A percentile compares a stretch with the other conserved stretches of the same genome.
phyloP scores from a whole-genome alignment of 805 yeast species.

The Tetrapisispora pingtungensis region DNA sequence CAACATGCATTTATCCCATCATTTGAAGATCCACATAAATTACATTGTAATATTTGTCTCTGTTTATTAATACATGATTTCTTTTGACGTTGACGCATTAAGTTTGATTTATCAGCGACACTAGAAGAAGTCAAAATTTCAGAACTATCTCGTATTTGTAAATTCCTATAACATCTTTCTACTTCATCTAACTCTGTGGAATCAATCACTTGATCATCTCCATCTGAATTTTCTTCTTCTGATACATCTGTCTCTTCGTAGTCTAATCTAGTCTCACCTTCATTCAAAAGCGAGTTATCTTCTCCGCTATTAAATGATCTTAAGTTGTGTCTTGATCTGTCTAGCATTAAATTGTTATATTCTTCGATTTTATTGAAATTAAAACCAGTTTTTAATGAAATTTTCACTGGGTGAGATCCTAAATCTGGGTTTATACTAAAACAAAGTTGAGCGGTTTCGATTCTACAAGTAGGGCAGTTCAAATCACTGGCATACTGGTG shows the following conservation, averaged over 20 bases:
- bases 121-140: too few relatives aligned
- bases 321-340: neutral
- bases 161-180: too few relatives aligned
- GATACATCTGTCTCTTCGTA: too few relatives aligned
- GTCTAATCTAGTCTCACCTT: too few relatives aligned
- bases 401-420: conserved; percentile 3
- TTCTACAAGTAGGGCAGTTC: conserved; percentile 25
- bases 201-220: too few relatives aligned
- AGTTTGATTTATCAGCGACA: neutral
- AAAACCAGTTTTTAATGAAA: conserved; percentile 13
- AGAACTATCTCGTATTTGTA: too few relatives aligned
- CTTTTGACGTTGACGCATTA: too few relatives aligned
- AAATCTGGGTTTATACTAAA: conserved; percentile 7
- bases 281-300: too few relatives aligned
- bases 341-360: neutral
- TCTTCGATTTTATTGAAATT: conserved; percentile 7
- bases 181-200: too few relatives aligned
- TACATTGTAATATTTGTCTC: conserved; percentile 1
- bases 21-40: conserved; percentile 16
- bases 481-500: conserved; percentile 17
- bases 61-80: too few relatives aligned
- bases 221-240: too few relatives aligned
- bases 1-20: conserved; percentile 9
- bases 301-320: too few relatives aligned
- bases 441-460: conserved; percentile 5